Conservation (phyloP, 768 basidiomycete genomes). For the Termitomyces sp. region DNA sequence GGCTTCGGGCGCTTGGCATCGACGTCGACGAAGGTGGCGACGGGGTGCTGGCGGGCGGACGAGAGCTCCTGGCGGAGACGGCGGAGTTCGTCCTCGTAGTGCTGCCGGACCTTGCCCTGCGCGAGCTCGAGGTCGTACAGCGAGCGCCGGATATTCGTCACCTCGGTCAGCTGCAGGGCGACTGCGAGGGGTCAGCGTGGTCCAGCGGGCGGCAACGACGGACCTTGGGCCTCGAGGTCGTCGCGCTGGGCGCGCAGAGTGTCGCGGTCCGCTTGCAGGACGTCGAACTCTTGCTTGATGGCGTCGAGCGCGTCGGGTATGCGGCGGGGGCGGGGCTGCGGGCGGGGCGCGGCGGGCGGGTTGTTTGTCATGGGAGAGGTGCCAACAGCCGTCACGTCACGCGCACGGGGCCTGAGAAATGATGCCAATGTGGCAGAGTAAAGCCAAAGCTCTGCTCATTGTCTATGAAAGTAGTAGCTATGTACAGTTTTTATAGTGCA, state of each 20-base stretch:
- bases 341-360: neutral
- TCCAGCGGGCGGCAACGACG: neutral
- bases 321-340: slow-evolving; percentile 23
- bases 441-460: no score
- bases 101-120: slow-evolving; percentile 79
- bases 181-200: slow-evolving; percentile 26
- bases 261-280: slow-evolving; percentile 46
- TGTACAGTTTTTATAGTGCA: no score
- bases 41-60: slow-evolving; percentile 17
- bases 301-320: slow-evolving; percentile 69
- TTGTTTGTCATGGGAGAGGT: neutral
- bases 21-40: slow-evolving; percentile 9
- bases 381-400: no score
- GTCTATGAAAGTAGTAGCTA: no score
- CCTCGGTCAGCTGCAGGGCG: slow-evolving; percentile 79
- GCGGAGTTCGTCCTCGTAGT: slow-evolving; percentile 81
- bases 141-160: slow-evolving; percentile 83
- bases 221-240: slow-evolving; percentile 87
- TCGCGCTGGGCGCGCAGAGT: slow-evolving; percentile 76
- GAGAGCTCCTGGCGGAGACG: slow-evolving; percentile 68
- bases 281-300: slow-evolving; percentile 78
- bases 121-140: slow-evolving; percentile 90
- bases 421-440: no score
- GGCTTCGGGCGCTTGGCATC: slow-evolving; percentile 12
- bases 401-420: no score